Percentiles rank a stretch among this genome's conserved stretches.
Conservation (phyloP, 345 rosid species). For the Eucalyptus curtisii region DNA sequence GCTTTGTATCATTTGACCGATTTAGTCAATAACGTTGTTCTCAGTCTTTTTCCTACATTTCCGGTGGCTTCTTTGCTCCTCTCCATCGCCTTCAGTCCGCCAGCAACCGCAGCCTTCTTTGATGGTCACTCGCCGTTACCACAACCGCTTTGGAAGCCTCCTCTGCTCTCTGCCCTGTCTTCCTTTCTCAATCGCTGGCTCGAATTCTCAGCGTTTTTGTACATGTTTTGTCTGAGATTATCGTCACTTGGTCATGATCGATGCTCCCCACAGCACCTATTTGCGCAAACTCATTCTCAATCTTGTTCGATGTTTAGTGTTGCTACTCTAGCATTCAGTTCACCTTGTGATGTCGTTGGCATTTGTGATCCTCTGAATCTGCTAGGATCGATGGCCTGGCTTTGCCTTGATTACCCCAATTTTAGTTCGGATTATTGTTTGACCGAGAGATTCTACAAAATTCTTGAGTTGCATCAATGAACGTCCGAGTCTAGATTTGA, state of each 20-base stretch:
- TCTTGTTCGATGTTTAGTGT: background rate
- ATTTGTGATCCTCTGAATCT: background rate
- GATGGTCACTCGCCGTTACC: background rate
- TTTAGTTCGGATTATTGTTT: background rate
- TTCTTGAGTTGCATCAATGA: too few relatives aligned
- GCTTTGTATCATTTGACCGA: too few relatives aligned
- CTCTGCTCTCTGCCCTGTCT: too few relatives aligned
- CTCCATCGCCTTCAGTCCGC: background rate
- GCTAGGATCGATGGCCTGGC: background rate
- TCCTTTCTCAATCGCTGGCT: background rate
- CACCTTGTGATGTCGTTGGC: background rate
- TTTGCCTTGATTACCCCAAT: background rate
- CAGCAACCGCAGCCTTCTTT: background rate
- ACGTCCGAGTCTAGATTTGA: too few relatives aligned
- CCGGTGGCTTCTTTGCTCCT: background rate
- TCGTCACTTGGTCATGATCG: background rate
- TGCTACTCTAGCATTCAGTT: background rate
- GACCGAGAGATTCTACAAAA: background rate
- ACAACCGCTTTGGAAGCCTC: background rate
- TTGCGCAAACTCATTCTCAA: background rate
- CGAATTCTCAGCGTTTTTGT: background rate
- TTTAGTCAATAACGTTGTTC: too few relatives aligned
- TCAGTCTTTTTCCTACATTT: too few relatives aligned
- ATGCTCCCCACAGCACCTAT: background rate
- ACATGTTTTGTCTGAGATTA: too few relatives aligned